Evolutionary conservation across 108 stramenopile species (phyloP).

Genomic region (Skeletonema menzelii): DNA sequence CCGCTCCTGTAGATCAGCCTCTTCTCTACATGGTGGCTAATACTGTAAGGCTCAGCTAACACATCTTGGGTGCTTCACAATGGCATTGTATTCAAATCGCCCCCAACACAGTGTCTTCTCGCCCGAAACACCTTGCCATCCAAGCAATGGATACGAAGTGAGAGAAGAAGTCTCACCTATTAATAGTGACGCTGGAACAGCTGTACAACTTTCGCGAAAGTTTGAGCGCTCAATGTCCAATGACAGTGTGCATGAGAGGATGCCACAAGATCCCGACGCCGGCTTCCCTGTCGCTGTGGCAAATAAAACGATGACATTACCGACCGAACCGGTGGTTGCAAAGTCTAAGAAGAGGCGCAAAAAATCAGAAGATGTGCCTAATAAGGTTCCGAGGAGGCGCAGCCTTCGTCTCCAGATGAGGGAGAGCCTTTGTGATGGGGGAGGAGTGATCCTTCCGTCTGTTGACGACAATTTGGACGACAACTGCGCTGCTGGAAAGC

Average conservation of each 20-base stretch:
- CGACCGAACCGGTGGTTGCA: neutral
- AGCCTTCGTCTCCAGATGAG: neutral
- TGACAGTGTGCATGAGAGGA: neutral
- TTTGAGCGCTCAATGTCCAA: neutral
- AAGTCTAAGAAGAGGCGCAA: neutral
- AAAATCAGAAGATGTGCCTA: neutral
- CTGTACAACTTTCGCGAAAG: neutral
- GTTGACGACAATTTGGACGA: neutral
- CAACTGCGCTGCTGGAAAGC: neutral
- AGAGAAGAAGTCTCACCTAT: neutral
- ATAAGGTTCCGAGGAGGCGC: neutral
- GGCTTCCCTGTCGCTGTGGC: neutral
- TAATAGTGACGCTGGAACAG: neutral
- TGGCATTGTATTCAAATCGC: neutral
- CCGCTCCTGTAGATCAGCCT: neutral
- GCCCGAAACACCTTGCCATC: neutral
- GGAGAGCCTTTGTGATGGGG: neutral
- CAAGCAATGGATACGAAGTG: neutral
- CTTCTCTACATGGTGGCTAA: neutral
- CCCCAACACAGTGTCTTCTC: neutral
- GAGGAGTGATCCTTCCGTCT: neutral
- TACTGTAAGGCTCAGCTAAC: neutral
- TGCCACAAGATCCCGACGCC: neutral
- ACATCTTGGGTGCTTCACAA: neutral
- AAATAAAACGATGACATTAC: neutral